Evolutionary conservation across 2,329 filamentous ascomycete species (phyloP).

Genomic region (Neonectria neomacrospora): DNA sequence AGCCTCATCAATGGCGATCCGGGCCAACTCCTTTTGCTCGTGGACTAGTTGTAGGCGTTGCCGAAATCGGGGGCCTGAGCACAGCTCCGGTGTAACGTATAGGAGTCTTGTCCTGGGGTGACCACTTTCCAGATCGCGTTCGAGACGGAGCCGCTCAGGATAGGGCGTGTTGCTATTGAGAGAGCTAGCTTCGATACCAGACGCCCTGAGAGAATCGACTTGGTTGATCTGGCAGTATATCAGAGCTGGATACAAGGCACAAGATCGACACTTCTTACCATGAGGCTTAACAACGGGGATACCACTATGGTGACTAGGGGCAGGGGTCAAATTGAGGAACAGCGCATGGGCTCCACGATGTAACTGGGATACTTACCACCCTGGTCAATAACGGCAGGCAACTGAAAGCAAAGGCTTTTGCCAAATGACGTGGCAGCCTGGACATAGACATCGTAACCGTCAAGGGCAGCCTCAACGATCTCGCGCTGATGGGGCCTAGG

Average conservation of each 20-base stretch:
- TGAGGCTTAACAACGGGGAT: conserved; percentile 87
- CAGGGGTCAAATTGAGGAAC: conserved; percentile 32
- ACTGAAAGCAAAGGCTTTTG: conserved; percentile 92
- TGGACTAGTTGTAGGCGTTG: conserved; percentile 78
- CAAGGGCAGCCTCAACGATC: conserved; percentile 83
- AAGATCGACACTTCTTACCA: conserved; percentile 65
- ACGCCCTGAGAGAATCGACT: conserved; percentile 79
- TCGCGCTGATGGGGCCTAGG: conserved; percentile 84
- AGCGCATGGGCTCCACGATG: conserved; percentile 8
- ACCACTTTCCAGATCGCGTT: conserved; percentile 85
- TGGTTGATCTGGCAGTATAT: conserved; percentile 78
- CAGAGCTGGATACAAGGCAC: conserved; percentile 21
- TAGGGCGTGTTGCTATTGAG: conserved; percentile 85
- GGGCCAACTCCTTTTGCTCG: conserved; percentile 83
- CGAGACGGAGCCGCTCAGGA: conserved; percentile 73
- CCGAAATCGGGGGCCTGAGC: conserved; percentile 81
- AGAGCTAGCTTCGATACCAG: conserved; percentile 82
- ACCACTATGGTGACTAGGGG: conserved; percentile 84
- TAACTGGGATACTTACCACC: conserved; percentile 72
- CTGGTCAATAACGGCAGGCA: conserved; percentile 87
- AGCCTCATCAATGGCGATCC: conserved; percentile 92
- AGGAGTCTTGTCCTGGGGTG: conserved; percentile 86
- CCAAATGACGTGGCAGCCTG: conserved; percentile 93
- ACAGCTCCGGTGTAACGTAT: conserved; percentile 94
- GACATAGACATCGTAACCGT: conserved; percentile 90